These are phyloP conservation scores for Jatropha multifida DNA, from an alignment of 441 rosid genomes.

Conservation along the genomic window DNA sequence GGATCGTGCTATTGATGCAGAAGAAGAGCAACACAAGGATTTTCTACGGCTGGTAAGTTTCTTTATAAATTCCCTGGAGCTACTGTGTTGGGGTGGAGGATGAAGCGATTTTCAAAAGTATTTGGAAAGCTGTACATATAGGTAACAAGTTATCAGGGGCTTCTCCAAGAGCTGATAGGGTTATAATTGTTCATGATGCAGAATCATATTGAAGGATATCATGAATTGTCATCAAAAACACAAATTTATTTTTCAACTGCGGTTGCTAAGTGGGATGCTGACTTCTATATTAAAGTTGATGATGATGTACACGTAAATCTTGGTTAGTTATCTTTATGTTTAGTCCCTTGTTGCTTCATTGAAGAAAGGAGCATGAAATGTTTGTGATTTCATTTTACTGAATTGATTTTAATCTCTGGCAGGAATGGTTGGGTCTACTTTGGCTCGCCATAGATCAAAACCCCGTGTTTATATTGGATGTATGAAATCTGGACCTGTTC, in stretches of 20 bases:
- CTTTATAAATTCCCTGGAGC: not conserved
- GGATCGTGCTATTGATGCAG: constrained; percentile 80
- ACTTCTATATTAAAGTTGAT: constrained; percentile 87
- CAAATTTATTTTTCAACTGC: constrained; percentile 79
- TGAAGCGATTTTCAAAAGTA: not conserved
- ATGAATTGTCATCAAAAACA: constrained; percentile 78
- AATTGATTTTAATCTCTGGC: constrained; percentile 25
- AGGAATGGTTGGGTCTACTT: constrained; percentile 89
- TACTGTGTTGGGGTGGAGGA: constrained; percentile 9
- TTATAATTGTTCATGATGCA: constrained; percentile 37
- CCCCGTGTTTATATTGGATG: constrained; percentile 84
- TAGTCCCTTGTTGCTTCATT: constrained; percentile 8
- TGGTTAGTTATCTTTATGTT: constrained; percentile 50
- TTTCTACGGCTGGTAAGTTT: constrained; percentile 72
- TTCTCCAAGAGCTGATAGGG: constrained; percentile 7
- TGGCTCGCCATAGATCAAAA: constrained; percentile 84
- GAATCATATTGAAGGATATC: constrained; percentile 93
- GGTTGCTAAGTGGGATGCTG: constrained; percentile 93
- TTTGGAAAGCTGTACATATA: not conserved
- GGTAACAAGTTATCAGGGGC: not conserved
- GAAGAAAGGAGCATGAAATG: constrained; percentile 9
- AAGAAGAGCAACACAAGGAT: constrained; percentile 80
- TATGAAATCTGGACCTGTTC: constrained; percentile 96
- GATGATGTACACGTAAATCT: constrained; percentile 93
- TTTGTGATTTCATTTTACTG: constrained; percentile 11